These are phyloP conservation scores for Melaleuca alternifolia DNA, from an alignment of 345 rosid species.

Conservation along the genomic window DNA sequence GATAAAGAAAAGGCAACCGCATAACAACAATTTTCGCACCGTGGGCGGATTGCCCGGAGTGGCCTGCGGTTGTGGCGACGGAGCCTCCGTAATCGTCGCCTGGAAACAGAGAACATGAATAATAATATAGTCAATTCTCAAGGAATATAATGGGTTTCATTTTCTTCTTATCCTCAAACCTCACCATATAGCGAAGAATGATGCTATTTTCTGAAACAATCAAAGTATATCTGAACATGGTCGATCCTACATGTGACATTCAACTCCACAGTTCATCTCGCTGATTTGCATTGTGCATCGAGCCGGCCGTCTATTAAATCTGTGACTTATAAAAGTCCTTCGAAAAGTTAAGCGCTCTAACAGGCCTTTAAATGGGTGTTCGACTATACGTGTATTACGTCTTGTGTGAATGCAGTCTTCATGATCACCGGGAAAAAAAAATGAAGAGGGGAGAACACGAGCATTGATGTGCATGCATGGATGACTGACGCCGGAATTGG, in stretches of 20 bases:
- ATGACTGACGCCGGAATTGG: background rate
- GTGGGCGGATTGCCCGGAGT: conserved; percentile 5
- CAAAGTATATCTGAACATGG: background rate
- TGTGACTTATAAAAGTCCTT: background rate
- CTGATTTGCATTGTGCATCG: background rate
- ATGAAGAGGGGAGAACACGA: background rate
- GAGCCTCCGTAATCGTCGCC: conserved; percentile 22
- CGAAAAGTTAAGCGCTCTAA: background rate
- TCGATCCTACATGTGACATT: background rate
- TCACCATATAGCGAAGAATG: background rate
- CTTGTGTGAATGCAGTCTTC: background rate
- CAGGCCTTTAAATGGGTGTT: background rate
- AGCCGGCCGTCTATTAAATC: background rate
- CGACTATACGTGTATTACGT: background rate
- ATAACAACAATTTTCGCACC: conserved; percentile 1
- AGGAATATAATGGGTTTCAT: background rate
- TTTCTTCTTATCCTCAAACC: background rate
- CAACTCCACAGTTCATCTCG: background rate
- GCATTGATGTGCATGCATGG: background rate
- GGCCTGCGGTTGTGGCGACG: conserved; percentile 30
- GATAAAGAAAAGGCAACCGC: background rate
- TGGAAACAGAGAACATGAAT: background rate
- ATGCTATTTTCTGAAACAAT: background rate
- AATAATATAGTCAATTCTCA: background rate
- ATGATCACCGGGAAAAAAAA: background rate